A percentile compares a stretch with the other conserved stretches of the same genome.
These are phyloP conservation scores for Pholiota adiposa DNA, from an alignment of 1,284 basidiomycete species.

Conservation along the genomic window DNA sequence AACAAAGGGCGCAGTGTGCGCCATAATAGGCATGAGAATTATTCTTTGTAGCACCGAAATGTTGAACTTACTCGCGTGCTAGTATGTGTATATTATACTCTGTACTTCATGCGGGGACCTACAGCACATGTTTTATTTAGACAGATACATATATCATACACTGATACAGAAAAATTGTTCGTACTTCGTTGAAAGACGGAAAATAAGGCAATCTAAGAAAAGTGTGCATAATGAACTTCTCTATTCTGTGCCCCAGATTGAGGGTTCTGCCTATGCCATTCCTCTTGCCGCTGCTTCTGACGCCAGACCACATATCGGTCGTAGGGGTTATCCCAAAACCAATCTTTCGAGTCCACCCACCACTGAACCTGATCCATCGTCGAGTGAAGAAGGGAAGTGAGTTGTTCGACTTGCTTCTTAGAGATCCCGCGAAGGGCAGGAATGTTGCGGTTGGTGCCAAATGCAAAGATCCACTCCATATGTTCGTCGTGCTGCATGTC, in stretches of 20 bases:
- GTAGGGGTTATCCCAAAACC: neutral
- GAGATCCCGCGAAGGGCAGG: neutral
- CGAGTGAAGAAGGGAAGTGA: neutral
- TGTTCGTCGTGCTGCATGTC: neutral
- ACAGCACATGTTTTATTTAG: too few relatives aligned
- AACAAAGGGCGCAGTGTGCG: too few relatives aligned
- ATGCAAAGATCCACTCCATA: neutral
- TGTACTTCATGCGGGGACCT: too few relatives aligned
- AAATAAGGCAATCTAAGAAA: neutral
- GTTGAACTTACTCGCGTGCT: too few relatives aligned
- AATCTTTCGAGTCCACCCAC: neutral
- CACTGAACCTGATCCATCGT: neutral
- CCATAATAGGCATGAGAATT: too few relatives aligned
- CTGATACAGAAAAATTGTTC: constrained; percentile 5
- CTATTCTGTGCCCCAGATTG: neutral
- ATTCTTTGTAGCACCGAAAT: too few relatives aligned
- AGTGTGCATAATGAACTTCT: neutral
- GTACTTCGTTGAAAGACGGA: too few relatives aligned
- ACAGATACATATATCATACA: too few relatives aligned
- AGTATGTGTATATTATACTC: too few relatives aligned
- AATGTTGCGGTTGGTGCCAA: neutral
- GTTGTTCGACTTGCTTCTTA: neutral
- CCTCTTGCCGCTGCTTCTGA: neutral
- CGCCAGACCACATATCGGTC: neutral
- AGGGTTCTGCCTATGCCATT: neutral